Base-by-base conservation (phyloP, 768 basidiomycete genomes). In the Rhodocollybia butyracea region DNA sequence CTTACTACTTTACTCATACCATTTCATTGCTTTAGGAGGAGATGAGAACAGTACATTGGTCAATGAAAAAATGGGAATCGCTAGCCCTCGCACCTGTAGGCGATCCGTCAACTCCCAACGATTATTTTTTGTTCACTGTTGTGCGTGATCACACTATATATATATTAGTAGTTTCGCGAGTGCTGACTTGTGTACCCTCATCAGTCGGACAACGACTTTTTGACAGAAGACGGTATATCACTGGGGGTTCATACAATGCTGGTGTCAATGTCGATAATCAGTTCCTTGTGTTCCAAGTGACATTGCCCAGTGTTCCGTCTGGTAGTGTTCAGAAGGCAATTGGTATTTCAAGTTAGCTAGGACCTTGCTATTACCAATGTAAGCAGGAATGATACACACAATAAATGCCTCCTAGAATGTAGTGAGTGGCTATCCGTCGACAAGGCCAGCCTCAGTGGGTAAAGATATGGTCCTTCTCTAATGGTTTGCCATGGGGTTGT, bases 121-220 rank as follows among this genome's bases (percentile, higher is more conserved):
- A 88, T 61, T 87, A 79, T 64, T 88, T 88, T 73, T 66, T 88
- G 34, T 84, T 87, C 70, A 80, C 80, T 12, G 78, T 74, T 4
- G 84, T 84, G 63, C 26, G 82, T 45, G 43, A 27, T 30, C 43
- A 32, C 68, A 48, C 4, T 51, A 30, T 8, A 2, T n/a, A n/a
- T n/a, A n/a, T n/a, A n/a, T n/a, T n/a, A n/a, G n/a, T n/a, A n/a
- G n/a, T n/a, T n/a, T n/a, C n/a, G n/a, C n/a, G n/a, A n/a, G n/a
- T n/a, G n/a, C n/a, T n/a, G n/a, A n/a, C n/a, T n/a, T n/a, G n/a
- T n/a, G n/a, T n/a, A n/a, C n/a, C n/a, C n/a, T n/a, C n/a, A n/a
- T n/a, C n/a, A n/a, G n/a, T n/a, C n/a, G n/a, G 86, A 87, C 65
- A 86, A 86, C 59, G 84, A 86, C 64, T 86, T 83, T 63, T 70